These are phyloP conservation scores for Pythium chondricola DNA, from an alignment of 352 stramenopile species.

Conservation along the genomic window DNA sequence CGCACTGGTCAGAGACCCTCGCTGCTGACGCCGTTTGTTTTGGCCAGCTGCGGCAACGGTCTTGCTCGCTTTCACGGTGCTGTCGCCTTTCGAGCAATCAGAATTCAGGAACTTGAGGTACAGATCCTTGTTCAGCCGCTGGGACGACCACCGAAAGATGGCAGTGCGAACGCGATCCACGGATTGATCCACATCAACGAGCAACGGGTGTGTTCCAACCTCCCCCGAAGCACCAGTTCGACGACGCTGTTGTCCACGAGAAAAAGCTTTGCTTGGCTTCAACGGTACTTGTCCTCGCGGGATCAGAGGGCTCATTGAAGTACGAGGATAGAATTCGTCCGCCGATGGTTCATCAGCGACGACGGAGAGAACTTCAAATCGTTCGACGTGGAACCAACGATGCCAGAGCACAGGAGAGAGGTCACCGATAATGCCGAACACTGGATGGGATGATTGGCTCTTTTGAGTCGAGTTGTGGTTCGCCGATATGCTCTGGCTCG, in stretches of 20 bases:
- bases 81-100: constrained; percentile 9
- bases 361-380: constrained; percentile 76
- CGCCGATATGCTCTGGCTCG: constrained; percentile 22
- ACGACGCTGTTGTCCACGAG: constrained; percentile 2
- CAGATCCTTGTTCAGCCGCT: constrained; percentile 68
- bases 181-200: constrained; percentile 51
- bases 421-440: constrained; percentile 88
- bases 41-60: background rate
- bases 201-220: constrained; percentile 4
- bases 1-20: constrained; percentile 25
- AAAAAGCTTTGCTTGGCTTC: background rate
- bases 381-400: constrained; percentile 86
- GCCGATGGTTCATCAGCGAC: constrained; percentile 59
- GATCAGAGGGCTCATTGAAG: constrained; percentile 3
- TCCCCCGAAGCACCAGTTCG: constrained; percentile 14
- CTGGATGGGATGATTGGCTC: constrained; percentile 54
- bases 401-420: constrained; percentile 85
- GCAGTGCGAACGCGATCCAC: constrained; percentile 45
- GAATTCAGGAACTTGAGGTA: constrained; percentile 67
- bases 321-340: constrained; percentile 52
- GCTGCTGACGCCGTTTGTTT: constrained; percentile 22
- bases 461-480: constrained; percentile 23
- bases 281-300: constrained; percentile 8
- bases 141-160: constrained; percentile 73
- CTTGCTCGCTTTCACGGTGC: constrained; percentile 3